Evolutionary conservation across 73 alveolate species (phyloP).

Genomic region (Stentor roeselii): DNA sequence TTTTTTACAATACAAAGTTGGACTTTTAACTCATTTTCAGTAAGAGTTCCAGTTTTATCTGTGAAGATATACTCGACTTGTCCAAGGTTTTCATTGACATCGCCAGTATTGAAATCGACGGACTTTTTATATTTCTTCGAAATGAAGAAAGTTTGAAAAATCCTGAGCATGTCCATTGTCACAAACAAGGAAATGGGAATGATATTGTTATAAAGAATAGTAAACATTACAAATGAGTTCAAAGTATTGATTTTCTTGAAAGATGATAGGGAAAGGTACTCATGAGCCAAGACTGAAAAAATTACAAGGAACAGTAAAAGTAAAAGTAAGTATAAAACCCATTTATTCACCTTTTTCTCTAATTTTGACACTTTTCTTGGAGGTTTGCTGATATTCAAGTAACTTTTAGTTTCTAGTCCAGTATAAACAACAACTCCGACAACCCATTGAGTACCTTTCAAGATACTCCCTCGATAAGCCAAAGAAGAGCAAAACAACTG

Average conservation of each 20-base stretch:
- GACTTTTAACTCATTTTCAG: slow-evolving; percentile 74
- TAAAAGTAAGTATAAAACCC: slow-evolving; percentile 46
- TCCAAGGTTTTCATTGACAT: slow-evolving; percentile 93
- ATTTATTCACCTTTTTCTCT: slow-evolving; percentile 50
- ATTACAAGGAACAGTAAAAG: slow-evolving; percentile 44
- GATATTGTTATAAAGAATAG: slow-evolving; percentile 66
- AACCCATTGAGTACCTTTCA: neutral
- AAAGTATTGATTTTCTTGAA: slow-evolving; percentile 35
- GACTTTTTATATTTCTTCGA: slow-evolving; percentile 50
- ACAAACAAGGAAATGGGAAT: slow-evolving; percentile 82
- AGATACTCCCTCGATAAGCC: slow-evolving; percentile 6
- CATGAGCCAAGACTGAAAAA: slow-evolving; percentile 24
- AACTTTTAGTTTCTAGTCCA: slow-evolving; percentile 15
- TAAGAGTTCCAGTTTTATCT: slow-evolving; percentile 97
- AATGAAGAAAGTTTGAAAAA: slow-evolving; percentile 54
- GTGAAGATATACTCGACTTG: slow-evolving; percentile 82
- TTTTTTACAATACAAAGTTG: slow-evolving; percentile 36
- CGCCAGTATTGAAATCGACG: slow-evolving; percentile 56
- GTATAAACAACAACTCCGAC: slow-evolving; percentile 19
- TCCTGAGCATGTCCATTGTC: slow-evolving; percentile 73
- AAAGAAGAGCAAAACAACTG: neutral
- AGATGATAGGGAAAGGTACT: neutral
- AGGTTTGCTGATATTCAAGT: neutral
- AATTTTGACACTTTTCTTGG: slow-evolving; percentile 29
- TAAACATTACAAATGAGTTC: slow-evolving; percentile 59